phyloP scores from a whole-genome alignment of 1,284 basidiomycete genomes.

The Heterobasidion occidentale region DNA sequence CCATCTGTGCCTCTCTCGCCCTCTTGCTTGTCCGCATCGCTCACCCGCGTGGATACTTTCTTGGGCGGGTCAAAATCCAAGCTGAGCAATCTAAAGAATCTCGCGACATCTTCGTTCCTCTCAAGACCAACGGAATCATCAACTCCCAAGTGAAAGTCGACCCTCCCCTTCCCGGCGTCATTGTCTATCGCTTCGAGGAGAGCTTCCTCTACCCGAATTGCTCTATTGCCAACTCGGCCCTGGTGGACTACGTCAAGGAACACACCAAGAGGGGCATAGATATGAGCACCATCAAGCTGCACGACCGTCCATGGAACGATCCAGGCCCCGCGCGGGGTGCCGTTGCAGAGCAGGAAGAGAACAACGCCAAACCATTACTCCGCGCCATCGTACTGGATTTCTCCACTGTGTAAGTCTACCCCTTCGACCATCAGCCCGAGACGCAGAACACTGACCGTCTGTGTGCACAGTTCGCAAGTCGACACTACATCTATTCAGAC shows the following conservation, averaged over 20 bases:
- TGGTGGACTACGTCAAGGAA: constrained; percentile 79
- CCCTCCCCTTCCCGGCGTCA: constrained; percentile 78
- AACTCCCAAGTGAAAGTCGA: constrained; percentile 70
- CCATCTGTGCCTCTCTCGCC: constrained; percentile 73
- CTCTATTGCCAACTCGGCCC: constrained; percentile 65
- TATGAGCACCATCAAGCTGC: constrained; percentile 49
- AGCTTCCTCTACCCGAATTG: constrained; percentile 93
- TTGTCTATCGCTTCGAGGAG: constrained; percentile 94
- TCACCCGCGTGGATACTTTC: constrained; percentile 87
- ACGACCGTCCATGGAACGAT: constrained; percentile 95
- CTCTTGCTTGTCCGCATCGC: constrained; percentile 89
- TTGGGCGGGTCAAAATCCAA: constrained; percentile 56
- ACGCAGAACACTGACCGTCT: background rate
- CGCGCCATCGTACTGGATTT: constrained; percentile 92
- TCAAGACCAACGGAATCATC: constrained; percentile 54
- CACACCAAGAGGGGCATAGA: constrained; percentile 75
- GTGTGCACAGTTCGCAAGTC: constrained; percentile 50
- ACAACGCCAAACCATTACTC: constrained; percentile 59
- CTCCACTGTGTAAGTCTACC: constrained; percentile 61
- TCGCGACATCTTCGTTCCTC: constrained; percentile 83
- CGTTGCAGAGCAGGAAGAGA: constrained; percentile 39
- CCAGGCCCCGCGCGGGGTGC: constrained; percentile 60
- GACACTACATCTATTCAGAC: constrained; percentile 90
- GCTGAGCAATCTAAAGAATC: constrained; percentile 16
- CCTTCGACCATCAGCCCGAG: background rate